These are phyloP conservation scores for Rheum nobile DNA, from an alignment of 148 eudicot genomes.

Conservation along the genomic window DNA sequence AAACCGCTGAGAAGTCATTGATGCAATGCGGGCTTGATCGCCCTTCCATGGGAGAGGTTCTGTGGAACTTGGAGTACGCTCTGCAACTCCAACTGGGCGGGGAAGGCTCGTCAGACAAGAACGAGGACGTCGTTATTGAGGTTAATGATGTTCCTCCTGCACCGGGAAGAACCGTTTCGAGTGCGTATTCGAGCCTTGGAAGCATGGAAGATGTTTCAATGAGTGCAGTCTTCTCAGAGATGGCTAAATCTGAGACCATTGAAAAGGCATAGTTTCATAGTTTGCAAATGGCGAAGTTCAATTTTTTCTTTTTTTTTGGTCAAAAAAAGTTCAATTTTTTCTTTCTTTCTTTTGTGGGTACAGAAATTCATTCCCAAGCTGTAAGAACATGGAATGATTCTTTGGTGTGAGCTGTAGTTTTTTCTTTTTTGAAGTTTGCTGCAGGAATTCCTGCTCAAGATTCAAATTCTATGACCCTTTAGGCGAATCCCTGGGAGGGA, in stretches of 20 bases:
- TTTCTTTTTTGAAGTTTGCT: neutral
- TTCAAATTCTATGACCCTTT: neutral
- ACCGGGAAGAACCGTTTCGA: constrained; percentile 26
- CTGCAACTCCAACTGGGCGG: constrained; percentile 74
- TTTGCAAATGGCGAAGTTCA: neutral
- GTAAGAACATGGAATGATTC: neutral
- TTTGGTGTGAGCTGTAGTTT: constrained; percentile 3
- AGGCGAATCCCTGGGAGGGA: neutral
- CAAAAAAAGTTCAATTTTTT: neutral
- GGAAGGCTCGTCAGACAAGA: constrained; percentile 67
- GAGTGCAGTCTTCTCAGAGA: constrained; percentile 80
- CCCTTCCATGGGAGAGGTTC: constrained; percentile 92
- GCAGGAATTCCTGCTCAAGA: neutral
- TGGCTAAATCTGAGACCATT: constrained; percentile 44
- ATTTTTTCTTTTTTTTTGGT: neutral
- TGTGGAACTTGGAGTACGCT: constrained; percentile 86
- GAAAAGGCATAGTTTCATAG: neutral
- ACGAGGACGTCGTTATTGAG: constrained; percentile 23
- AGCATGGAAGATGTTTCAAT: constrained; percentile 56
- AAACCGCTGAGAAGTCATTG: constrained; percentile 89
- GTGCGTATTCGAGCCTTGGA: constrained; percentile 23
- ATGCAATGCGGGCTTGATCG: constrained; percentile 85
- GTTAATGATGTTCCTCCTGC: constrained; percentile 61
- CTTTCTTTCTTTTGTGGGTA: neutral
- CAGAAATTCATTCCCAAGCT: neutral